Conservation (phyloP, 148 eudicot genomes). For the Cornus florida region DNA sequence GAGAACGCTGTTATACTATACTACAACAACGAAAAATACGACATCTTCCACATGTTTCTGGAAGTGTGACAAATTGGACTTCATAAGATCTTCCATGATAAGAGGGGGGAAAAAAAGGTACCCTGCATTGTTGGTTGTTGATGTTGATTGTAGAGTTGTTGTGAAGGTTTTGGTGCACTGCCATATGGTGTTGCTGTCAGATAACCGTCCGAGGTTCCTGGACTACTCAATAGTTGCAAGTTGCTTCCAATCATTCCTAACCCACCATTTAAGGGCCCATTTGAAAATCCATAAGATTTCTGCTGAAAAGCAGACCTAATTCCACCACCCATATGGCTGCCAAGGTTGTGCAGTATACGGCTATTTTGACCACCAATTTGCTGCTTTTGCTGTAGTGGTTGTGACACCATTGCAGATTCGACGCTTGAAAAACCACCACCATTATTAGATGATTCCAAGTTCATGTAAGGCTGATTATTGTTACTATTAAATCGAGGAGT, state of each 20-base stretch:
- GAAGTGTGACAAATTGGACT: slow-evolving; percentile 29
- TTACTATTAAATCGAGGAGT: slow-evolving; percentile 80
- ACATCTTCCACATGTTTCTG: slow-evolving; percentile 34
- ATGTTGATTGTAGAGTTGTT: slow-evolving; percentile 62
- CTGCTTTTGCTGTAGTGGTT: slow-evolving; percentile 59
- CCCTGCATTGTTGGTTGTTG: slow-evolving; percentile 63
- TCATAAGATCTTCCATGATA: neutral
- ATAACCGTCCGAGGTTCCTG: slow-evolving; percentile 64
- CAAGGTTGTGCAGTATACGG: slow-evolving; percentile 69
- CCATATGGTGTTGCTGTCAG: slow-evolving; percentile 46
- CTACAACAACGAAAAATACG: neutral
- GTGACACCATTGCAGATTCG: slow-evolving; percentile 59
- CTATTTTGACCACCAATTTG: slow-evolving; percentile 62
- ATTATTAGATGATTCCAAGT: slow-evolving; percentile 49
- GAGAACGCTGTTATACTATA: slow-evolving; percentile 1
- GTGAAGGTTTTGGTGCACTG: slow-evolving; percentile 46
- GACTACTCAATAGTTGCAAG: slow-evolving; percentile 52
- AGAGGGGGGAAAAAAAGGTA: slow-evolving; percentile 18
- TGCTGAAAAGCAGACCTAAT: slow-evolving; percentile 64
- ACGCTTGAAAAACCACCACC: slow-evolving; percentile 45
- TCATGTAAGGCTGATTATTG: slow-evolving; percentile 45
- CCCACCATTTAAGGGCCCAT: slow-evolving; percentile 60
- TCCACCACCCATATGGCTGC: slow-evolving; percentile 61
- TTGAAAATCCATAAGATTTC: slow-evolving; percentile 47
- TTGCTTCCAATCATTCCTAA: slow-evolving; percentile 54